Evolutionary conservation across 2,329 filamentous ascomycete species (phyloP).

Genomic region (Alternaria consortialis): DNA sequence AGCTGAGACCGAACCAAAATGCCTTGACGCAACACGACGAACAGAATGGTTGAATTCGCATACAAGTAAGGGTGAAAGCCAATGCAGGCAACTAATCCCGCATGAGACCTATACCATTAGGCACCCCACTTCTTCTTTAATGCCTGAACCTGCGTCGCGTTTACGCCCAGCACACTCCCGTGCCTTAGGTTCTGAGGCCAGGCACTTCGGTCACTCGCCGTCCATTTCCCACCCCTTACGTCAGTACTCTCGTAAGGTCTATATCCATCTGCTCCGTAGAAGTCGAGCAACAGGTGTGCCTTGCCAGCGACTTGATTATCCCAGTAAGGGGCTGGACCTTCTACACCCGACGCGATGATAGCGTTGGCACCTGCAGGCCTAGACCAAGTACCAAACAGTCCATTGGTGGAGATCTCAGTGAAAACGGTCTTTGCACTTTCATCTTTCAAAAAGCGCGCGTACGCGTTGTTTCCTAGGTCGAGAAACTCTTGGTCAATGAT

Average conservation of each 20-base stretch:
- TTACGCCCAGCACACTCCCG: constrained; percentile 49
- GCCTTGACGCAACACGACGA: background rate
- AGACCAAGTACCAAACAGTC: constrained; percentile 63
- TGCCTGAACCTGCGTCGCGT: constrained; percentile 50
- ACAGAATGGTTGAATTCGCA: background rate
- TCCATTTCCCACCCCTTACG: constrained; percentile 59
- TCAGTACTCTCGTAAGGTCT: constrained; percentile 59
- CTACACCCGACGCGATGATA: constrained; percentile 48
- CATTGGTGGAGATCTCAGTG: constrained; percentile 58
- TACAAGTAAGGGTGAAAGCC: background rate
- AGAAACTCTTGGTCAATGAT: constrained; percentile 68
- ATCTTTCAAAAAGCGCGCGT: constrained; percentile 65
- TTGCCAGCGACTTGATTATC: constrained; percentile 45
- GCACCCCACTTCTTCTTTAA: constrained; percentile 44
- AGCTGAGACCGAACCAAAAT: background rate
- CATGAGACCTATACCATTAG: background rate
- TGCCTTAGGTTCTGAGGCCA: constrained; percentile 63
- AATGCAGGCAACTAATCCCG: background rate
- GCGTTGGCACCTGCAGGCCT: constrained; percentile 57
- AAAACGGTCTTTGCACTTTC: constrained; percentile 63
- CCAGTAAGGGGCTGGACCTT: constrained; percentile 47
- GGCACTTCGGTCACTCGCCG: constrained; percentile 51
- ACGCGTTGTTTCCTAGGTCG: constrained; percentile 55
- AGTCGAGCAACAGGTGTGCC: constrained; percentile 59
- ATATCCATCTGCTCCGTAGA: constrained; percentile 57